These are phyloP conservation scores for Prunus armeniaca DNA, from an alignment of 306 rosid species.

Conservation along the genomic window DNA sequence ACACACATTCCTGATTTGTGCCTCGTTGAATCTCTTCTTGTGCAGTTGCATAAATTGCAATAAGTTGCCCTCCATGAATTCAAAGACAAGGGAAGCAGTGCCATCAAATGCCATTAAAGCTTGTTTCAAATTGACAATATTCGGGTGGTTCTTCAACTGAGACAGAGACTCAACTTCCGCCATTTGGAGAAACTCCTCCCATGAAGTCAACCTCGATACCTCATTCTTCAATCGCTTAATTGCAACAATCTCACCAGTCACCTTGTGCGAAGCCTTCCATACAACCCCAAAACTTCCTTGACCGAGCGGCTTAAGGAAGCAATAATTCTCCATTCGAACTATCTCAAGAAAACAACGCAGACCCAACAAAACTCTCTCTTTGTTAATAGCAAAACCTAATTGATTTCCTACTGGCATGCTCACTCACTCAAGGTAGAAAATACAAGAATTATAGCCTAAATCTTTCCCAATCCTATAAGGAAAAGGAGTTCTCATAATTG, in stretches of 20 bases:
- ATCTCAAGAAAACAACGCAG: too few species aligned
- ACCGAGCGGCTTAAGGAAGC: neutral
- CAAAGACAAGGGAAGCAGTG: neutral
- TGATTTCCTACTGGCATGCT: too few species aligned
- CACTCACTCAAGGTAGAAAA: too few species aligned
- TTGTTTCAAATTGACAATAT: neutral
- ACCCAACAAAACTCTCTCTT: too few species aligned
- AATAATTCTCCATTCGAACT: neutral
- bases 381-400: too few species aligned
- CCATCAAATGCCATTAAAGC: neutral
- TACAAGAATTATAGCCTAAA: too few species aligned
- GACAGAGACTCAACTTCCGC: neutral
- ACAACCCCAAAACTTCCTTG: neutral
- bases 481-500: too few species aligned
- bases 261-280: neutral
- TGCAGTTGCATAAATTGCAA: neutral
- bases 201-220: neutral
- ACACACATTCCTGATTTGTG: neutral
- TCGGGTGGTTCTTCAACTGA: neutral
- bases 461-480: too few species aligned
- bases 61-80: neutral
- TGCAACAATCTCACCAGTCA: slow-evolving; percentile 4
- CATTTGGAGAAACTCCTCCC: neutral
- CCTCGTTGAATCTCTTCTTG: neutral
- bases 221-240: neutral